Conservation (phyloP, 768 basidiomycete species). For the Rhodotorula sphaerocarpa region DNA sequence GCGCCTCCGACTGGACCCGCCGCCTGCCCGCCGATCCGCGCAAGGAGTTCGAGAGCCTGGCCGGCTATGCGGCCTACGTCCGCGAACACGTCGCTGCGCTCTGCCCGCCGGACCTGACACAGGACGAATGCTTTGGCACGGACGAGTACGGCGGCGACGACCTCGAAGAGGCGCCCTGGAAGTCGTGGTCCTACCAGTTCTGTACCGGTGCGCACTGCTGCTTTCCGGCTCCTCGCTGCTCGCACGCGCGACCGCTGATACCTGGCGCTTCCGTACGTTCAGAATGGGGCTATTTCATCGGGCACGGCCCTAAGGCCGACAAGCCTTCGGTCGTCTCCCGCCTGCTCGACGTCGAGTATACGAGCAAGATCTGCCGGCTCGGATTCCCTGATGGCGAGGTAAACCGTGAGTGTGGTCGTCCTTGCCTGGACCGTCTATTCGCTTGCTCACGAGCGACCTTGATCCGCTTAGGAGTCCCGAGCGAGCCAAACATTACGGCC, state of each 20-base stretch:
- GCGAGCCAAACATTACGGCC: slow-evolving; percentile 19
- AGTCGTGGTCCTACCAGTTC: slow-evolving; percentile 68
- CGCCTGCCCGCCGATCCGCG: slow-evolving; percentile 20
- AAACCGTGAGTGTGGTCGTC: slow-evolving; percentile 15
- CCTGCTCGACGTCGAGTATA: slow-evolving; percentile 63
- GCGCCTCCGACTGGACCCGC: slow-evolving; percentile 40
- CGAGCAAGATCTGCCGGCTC: slow-evolving; percentile 60
- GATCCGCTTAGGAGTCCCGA: slow-evolving; percentile 16
- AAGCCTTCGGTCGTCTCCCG: slow-evolving; percentile 71
- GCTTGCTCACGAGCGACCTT: slow-evolving; percentile 35
- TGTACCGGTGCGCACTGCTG: slow-evolving; percentile 41
- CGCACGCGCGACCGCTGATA: not conserved
- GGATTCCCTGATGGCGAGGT: slow-evolving; percentile 43
- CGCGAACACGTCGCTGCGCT: slow-evolving; percentile 51
- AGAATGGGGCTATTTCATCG: slow-evolving; percentile 90
- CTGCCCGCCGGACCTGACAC: slow-evolving; percentile 51
- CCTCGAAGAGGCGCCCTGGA: slow-evolving; percentile 62
- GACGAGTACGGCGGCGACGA: slow-evolving; percentile 56
- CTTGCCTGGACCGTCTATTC: not conserved
- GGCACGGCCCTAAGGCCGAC: slow-evolving; percentile 48
- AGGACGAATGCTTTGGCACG: slow-evolving; percentile 78
- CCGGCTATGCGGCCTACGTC: slow-evolving; percentile 69
- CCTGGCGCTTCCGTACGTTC: slow-evolving; percentile 50
- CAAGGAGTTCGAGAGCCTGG: slow-evolving; percentile 7
- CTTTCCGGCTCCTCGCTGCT: slow-evolving; percentile 3